phyloP scores from a whole-genome alignment of 306 rosid genomes.

The Lablab purpureus region DNA sequence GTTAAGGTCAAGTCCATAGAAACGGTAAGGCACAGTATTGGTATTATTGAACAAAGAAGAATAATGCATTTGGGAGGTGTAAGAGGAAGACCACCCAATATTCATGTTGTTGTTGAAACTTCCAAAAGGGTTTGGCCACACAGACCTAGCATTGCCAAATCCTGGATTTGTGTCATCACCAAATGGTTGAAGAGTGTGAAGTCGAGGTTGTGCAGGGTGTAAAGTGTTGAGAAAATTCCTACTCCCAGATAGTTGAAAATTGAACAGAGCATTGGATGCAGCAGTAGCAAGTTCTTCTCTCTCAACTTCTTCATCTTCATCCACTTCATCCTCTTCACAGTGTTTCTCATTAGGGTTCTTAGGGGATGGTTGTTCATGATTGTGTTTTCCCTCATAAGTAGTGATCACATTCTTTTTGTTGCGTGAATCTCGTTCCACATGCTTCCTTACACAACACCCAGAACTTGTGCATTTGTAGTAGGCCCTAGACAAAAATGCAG shows the following conservation, averaged over 20 bases:
- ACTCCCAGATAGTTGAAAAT: constrained; percentile 48
- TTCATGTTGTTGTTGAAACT: constrained; percentile 51
- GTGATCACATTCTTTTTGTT: constrained; percentile 60
- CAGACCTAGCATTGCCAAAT: constrained; percentile 45
- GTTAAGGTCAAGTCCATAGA: constrained; percentile 47
- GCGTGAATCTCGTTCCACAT: constrained; percentile 70
- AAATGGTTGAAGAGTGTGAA: constrained; percentile 41
- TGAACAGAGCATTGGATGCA: background rate
- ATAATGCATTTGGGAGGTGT: constrained; percentile 51
- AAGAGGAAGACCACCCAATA: constrained; percentile 55
- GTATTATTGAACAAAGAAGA: constrained; percentile 42
- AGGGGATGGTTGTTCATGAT: constrained; percentile 65
- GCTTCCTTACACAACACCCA: constrained; percentile 72
- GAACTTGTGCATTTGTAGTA: constrained; percentile 76
- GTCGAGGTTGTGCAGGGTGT: constrained; percentile 31
- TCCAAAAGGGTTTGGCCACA: constrained; percentile 47
- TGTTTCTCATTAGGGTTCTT: background rate
- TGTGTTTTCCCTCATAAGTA: constrained; percentile 79
- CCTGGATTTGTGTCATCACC: constrained; percentile 37
- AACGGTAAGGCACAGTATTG: constrained; percentile 43
- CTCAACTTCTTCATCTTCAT: background rate
- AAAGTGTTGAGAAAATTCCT: background rate
- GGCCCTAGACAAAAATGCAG: constrained; percentile 54
- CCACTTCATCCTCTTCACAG: background rate
- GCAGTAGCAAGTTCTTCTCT: background rate